Evolutionary conservation across 2,329 filamentous ascomycete species (phyloP).

Genomic region (Fusarium aywerte): DNA sequence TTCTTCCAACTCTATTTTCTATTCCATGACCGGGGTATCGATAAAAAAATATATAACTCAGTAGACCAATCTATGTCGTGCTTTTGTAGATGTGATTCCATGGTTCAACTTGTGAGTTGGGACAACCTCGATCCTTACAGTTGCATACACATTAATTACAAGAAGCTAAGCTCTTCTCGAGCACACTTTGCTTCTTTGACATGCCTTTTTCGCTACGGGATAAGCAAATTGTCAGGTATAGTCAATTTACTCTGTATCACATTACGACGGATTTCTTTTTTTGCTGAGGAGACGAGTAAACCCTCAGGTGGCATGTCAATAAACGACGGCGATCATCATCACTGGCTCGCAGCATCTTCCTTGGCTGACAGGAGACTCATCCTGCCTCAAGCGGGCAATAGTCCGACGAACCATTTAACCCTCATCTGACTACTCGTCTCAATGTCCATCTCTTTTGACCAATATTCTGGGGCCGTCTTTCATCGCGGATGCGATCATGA

Average conservation of each 20-base stretch:
- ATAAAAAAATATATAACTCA: neutral
- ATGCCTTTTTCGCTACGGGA: neutral
- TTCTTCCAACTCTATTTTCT: neutral
- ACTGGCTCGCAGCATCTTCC: slow-evolving; percentile 10
- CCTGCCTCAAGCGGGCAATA: slow-evolving; percentile 32
- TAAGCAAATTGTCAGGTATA: neutral
- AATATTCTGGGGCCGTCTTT: slow-evolving; percentile 1
- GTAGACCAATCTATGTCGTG: neutral
- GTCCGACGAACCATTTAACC: slow-evolving; percentile 10
- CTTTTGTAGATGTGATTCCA: slow-evolving; percentile 15
- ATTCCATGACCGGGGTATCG: neutral
- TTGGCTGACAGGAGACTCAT: slow-evolving; percentile 1
- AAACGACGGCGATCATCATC: slow-evolving; percentile 23
- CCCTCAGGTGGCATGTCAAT: slow-evolving; percentile 21
- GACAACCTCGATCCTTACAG: slow-evolving; percentile 21
- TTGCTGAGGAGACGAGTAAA: neutral
- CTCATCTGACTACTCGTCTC: slow-evolving; percentile 5
- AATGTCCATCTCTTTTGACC: slow-evolving; percentile 1
- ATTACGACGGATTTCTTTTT: slow-evolving; percentile 16
- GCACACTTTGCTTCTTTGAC: slow-evolving; percentile 25
- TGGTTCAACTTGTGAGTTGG: slow-evolving; percentile 33
- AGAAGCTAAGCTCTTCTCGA: slow-evolving; percentile 1
- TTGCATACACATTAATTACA: neutral
- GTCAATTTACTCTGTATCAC: neutral
- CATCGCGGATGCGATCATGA: neutral